phyloP scores from a whole-genome alignment of 192 early-diverging fungal genomes.

The Rhizophagus sp. region DNA sequence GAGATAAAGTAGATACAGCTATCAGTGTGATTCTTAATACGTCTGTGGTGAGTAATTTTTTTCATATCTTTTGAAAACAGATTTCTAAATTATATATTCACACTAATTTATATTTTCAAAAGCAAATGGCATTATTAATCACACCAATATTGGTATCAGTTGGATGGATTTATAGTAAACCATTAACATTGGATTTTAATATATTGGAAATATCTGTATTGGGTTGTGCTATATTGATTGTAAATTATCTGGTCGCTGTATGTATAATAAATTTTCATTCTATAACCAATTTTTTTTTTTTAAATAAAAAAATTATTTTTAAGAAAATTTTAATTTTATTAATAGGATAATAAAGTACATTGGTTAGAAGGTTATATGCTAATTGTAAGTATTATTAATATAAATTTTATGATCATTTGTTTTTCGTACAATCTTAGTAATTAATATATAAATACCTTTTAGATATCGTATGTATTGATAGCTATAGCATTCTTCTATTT shows the following conservation, averaged over 20 bases:
- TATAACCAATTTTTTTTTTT: neutral
- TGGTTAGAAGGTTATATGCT: constrained; percentile 92
- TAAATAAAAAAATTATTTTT: neutral
- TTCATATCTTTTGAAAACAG: neutral
- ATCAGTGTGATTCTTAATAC: constrained; percentile 15
- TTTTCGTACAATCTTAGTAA: neutral
- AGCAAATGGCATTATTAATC: constrained; percentile 84
- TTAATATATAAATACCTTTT: neutral
- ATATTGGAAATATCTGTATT: constrained; percentile 78
- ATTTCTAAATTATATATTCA: neutral
- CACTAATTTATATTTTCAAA: neutral
- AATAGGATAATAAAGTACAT: constrained; percentile 71
- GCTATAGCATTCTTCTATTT: constrained; percentile 23
- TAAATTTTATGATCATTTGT: neutral
- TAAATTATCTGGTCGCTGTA: constrained; percentile 73
- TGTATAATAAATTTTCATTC: neutral
- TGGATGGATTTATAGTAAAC: constrained; percentile 79
- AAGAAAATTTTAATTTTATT: neutral
- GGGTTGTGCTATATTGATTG: constrained; percentile 74
- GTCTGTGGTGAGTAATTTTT: constrained; percentile 19
- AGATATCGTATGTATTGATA: constrained; percentile 1
- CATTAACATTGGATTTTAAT: constrained; percentile 82
- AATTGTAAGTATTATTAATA: constrained; percentile 41
- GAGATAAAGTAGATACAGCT: constrained; percentile 80
- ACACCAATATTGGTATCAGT: constrained; percentile 66